Evolutionary conservation across 129 eudicot species (phyloP).

Genomic region (Helichrysum umbraculigerum): DNA sequence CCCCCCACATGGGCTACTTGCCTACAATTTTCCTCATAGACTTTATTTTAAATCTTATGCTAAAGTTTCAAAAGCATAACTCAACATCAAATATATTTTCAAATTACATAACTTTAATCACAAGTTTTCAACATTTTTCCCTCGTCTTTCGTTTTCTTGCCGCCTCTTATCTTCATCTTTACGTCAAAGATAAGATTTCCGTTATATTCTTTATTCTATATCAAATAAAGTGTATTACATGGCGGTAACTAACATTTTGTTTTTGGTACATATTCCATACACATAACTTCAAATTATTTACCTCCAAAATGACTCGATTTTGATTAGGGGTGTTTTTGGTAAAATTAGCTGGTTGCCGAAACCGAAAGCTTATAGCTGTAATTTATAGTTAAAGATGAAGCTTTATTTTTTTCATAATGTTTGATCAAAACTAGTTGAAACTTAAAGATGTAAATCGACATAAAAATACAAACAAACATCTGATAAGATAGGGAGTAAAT

Average conservation of each 20-base stretch:
- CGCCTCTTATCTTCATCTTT: conserved; percentile 3
- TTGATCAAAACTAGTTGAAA: no score
- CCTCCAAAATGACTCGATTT: no score
- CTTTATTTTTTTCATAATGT: no score
- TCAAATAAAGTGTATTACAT: neutral
- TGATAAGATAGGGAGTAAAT: no score
- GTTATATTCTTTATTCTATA: neutral
- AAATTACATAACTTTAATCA: conserved; percentile 16
- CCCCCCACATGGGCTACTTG: conserved; percentile 38
- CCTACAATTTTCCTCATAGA: conserved; percentile 25
- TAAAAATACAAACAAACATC: no score
- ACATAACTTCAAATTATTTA: no score
- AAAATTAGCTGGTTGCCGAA: no score
- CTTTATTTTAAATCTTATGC: conserved; percentile 26
- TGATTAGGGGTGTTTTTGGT: no score
- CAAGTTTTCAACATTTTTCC: conserved; percentile 21
- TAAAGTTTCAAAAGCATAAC: conserved; percentile 20
- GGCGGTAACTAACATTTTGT: neutral
- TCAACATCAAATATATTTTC: conserved; percentile 9
- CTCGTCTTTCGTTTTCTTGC: conserved; percentile 8
- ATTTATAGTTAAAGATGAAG: no score
- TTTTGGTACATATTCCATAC: neutral
- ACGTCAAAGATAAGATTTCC: neutral
- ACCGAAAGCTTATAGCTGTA: no score
- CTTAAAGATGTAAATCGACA: no score